These are phyloP conservation scores for Takakia lepidozioides DNA, from an alignment of 225 moss, liverwort and hornwort species.

Conservation along the genomic window DNA sequence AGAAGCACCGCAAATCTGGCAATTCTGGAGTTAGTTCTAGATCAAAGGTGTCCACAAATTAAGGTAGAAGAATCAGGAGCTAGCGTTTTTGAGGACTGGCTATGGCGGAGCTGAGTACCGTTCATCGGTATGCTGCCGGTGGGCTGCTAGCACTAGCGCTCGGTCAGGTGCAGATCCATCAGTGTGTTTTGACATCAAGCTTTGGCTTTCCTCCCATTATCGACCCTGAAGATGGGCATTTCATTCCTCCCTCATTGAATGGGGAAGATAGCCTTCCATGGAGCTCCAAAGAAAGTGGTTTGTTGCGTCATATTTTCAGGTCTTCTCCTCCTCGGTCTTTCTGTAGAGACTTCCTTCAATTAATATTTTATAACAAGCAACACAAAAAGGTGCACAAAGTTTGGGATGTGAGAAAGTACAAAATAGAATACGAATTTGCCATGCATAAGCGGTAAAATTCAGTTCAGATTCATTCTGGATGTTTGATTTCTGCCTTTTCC, in stretches of 20 bases:
- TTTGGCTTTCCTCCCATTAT: constrained; percentile 44
- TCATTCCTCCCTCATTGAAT: constrained; percentile 6
- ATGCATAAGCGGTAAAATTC: no score
- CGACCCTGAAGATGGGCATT: constrained; percentile 13
- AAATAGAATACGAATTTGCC: no score
- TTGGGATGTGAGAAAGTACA: no score
- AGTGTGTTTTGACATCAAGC: constrained; percentile 23
- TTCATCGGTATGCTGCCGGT: constrained; percentile 80
- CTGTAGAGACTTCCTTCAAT: no score
- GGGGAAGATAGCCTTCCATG: constrained; percentile 31
- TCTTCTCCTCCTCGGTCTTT: no score
- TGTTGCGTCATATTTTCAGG: constrained; percentile 53
- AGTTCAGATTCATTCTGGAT: no score
- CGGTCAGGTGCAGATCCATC: constrained; percentile 68
- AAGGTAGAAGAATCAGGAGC: neutral
- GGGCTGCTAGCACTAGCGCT: constrained; percentile 67
- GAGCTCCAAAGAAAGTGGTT: constrained; percentile 55
- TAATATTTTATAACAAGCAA: no score
- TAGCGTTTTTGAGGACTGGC: constrained; percentile 7
- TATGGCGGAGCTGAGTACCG: constrained; percentile 58
- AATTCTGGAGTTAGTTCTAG: no score
- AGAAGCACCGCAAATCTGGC: no score
- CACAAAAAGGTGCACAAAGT: no score
- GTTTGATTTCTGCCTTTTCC: no score
- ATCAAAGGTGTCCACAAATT: no score